A percentile compares a stretch with the other conserved stretches of the same genome.
phyloP scores from a whole-genome alignment of 148 eudicot genomes.

The Linanthus parryae region DNA sequence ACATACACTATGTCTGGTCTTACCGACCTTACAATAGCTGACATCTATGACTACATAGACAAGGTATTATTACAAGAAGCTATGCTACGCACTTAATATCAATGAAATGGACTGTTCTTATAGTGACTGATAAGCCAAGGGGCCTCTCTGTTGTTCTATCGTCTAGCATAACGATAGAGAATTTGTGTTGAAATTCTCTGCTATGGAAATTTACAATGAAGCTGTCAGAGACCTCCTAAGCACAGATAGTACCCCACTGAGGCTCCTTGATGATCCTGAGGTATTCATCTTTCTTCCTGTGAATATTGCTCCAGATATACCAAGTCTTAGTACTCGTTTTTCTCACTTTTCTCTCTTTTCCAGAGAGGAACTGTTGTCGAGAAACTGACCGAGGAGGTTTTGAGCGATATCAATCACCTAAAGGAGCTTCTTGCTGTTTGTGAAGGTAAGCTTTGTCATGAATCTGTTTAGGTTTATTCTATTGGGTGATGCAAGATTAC shows the following conservation, averaged over 20 bases:
- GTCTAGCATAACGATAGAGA: conserved; percentile 65
- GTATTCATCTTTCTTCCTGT: conserved; percentile 23
- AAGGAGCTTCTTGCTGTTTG: conserved; percentile 77
- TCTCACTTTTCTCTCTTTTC: conserved; percentile 1
- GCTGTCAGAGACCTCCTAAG: conserved; percentile 80
- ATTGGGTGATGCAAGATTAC: no score
- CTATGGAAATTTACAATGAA: conserved; percentile 90
- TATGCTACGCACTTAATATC: background rate
- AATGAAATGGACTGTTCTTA: no score
- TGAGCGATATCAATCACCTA: conserved; percentile 64
- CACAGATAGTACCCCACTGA: conserved; percentile 57
- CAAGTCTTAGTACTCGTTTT: no score
- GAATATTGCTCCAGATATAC: background rate
- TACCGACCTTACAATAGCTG: conserved; percentile 55
- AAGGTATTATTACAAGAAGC: conserved; percentile 26
- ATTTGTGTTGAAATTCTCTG: conserved; percentile 74
- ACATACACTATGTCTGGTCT: conserved; percentile 82
- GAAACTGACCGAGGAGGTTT: conserved; percentile 60
- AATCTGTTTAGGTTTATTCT: no score
- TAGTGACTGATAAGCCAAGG: no score
- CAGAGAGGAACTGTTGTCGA: conserved; percentile 96
- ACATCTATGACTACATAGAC: conserved; percentile 54
- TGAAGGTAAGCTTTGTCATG: conserved; percentile 70
- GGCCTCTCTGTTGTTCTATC: no score
- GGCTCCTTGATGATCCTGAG: conserved; percentile 98